Conservation (phyloP, 2,329 filamentous ascomycete species). For the Pseudogymnoascus sp. region DNA sequence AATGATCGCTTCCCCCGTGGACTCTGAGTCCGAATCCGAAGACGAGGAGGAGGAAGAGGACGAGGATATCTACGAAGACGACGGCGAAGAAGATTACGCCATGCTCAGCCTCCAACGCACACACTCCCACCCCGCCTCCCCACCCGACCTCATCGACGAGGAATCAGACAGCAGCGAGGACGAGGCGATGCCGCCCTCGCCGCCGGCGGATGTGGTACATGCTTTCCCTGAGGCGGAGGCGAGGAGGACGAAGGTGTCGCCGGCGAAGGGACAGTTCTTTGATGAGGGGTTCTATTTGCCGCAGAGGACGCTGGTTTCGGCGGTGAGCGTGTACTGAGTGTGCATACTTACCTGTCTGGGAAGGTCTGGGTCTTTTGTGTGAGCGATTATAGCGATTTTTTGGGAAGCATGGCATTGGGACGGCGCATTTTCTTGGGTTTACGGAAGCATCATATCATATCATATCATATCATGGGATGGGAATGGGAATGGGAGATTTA, state of each 20-base stretch:
- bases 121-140: constrained; percentile 52
- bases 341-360: background rate
- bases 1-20: background rate
- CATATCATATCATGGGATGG: background rate
- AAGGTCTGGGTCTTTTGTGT: background rate
- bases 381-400: background rate
- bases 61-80: constrained; percentile 40
- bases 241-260: constrained; percentile 20
- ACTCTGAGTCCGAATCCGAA: constrained; percentile 28
- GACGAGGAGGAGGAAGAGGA: constrained; percentile 21
- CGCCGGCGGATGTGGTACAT: constrained; percentile 39
- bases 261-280: constrained; percentile 34
- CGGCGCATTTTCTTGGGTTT: background rate
- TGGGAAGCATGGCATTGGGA: background rate
- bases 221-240: constrained; percentile 42
- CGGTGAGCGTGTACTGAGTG: constrained; percentile 39
- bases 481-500: background rate
- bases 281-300: constrained; percentile 42
- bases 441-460: background rate
- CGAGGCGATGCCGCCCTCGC: constrained; percentile 57
- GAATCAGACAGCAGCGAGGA: constrained; percentile 64
- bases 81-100: constrained; percentile 55
- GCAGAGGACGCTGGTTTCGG: constrained; percentile 32
- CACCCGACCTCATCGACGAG: constrained; percentile 64
- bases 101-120: constrained; percentile 62